Conservation (phyloP, 2,329 filamentous ascomycete genomes). For the Ophiostoma perfectum region DNA sequence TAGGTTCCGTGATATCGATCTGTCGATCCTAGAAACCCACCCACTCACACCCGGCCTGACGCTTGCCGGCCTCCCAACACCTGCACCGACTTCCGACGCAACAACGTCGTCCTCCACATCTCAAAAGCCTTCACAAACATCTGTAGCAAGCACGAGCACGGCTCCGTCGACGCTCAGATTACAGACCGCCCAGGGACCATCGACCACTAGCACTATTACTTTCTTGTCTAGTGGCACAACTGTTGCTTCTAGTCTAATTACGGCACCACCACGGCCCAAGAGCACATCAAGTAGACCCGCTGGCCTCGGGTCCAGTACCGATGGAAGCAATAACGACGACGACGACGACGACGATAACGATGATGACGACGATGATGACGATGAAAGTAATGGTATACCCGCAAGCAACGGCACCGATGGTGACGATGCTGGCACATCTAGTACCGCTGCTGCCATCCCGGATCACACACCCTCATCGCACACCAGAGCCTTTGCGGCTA, state of each 20-base stretch:
- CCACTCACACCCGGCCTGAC: constrained; percentile 34
- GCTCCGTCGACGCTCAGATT: background rate
- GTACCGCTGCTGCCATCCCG: background rate
- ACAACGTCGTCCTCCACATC: background rate
- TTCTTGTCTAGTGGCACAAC: background rate
- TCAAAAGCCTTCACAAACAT: background rate
- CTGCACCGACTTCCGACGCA: background rate
- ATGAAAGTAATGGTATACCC: background rate
- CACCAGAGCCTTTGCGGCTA: constrained; percentile 15
- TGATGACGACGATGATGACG: background rate
- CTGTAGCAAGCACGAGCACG: background rate
- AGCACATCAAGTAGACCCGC: background rate
- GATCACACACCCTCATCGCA: background rate
- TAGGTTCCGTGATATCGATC: constrained; percentile 35
- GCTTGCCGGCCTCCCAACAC: constrained; percentile 23
- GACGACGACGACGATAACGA: background rate
- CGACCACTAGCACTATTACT: background rate
- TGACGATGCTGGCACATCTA: background rate
- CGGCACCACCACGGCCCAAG: background rate
- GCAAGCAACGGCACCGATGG: background rate
- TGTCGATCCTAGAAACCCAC: constrained; percentile 35
- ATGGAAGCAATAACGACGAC: background rate
- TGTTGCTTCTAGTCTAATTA: background rate
- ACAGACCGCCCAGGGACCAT: background rate
- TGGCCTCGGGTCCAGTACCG: background rate